Base-by-base conservation (phyloP, 2,329 filamentous ascomycete species). In the Tolypocladium nubicola region DNA sequence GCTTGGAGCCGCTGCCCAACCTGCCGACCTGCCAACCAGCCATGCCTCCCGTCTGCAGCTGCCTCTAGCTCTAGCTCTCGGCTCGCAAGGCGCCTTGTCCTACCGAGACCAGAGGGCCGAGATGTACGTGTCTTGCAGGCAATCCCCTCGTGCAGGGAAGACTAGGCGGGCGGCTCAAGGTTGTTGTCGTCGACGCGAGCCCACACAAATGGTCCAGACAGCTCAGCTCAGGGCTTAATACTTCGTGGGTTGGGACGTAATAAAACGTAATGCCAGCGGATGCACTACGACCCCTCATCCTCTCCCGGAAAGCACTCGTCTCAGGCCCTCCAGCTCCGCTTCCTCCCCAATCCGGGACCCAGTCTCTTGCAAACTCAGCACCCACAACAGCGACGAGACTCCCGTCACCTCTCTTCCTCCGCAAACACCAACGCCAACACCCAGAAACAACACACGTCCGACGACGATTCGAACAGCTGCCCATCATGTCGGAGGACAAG, bases 401-500 rank as follows among this genome's bases (percentile, higher is more conserved):
- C 26, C 30, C 38, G 26, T 40, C 35, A 35, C 30, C n/a, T 45
- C 43, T 47, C 40, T 37, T 47, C 41, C 41, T 39, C 43, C 45
- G 11, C 54, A 55, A 55, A 30, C 54, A 45, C 45, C 54, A 19
- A 16, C 21, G 4, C 41, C 21, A 16, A 39, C 26, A 52, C 55
- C 37, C 23, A 26, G 5, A 45, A 13, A 13, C 21, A 57, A 33
- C 19, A n/a, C 40, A 7, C 47, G 11, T 39, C 35, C 43, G 26
- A 49, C 52, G 4, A 35, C n/a, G 9, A 38, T 16, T 38, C 33
- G 50, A 52, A 59, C 54, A 59, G 58, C 61, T 65, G 67, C 66
- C 68, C 72, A 75, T 67, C 65, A 75, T 76, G 73, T 73, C 75
- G 66, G 75, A 77, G 57, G 68, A 71, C 38, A 77, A 77, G 71